Evolutionary conservation across 2,329 filamentous ascomycete genomes (phyloP), one percentile per base, ranked within the genome.

Genomic region (Seiridium cupressi): DNA sequence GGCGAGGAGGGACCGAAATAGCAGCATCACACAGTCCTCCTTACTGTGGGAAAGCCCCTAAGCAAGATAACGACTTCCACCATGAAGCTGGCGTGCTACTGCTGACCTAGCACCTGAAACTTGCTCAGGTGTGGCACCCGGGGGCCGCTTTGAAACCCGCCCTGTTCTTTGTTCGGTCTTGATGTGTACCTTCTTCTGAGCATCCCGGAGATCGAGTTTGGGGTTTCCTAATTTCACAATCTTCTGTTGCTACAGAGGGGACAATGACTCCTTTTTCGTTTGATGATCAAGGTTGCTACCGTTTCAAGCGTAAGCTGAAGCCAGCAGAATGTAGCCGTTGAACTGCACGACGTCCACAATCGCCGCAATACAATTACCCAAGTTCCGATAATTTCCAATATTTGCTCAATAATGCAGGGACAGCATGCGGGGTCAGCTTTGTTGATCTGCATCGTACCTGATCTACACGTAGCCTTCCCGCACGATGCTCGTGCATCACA

Each of bases 401-500:
- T 18, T 51, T 51, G 49, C 34, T 51, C 49, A 51, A 51, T 51
- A 51, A 35, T 32, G 11, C 10, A 40, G 5, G 35, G 49, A 11
- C 18, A 35, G 34, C 49, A 51, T 51, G 49, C 49, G 49, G 31
- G 47, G 32, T 18, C 49, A 51, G 35, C 31, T 38, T 34, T 51
- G 10, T 51, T 38, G 49, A 51, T 51, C 49, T 51, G 49, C 49
- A 51, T 18, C 32, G 38, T 58, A 57, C 61, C 64, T 57, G 36
- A 55, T 62, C 57, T 44, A 62, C 58, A 55, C 60, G 60, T 64
- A 42, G 40, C 40, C 26, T 56, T 48, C 55, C 56, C 59, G 59
- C 57, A 60, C 60, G 57, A 58, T 61, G 61, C 49, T 51, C 55
- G 55, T 11, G 26, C 26, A 56, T 31, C 34, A 40, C 44, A 46